A percentile compares a stretch with the other conserved stretches of the same genome.
Evolutionary conservation across 2,329 filamentous ascomycete species (phyloP).

Genomic region (Fonsecaea nubica): DNA sequence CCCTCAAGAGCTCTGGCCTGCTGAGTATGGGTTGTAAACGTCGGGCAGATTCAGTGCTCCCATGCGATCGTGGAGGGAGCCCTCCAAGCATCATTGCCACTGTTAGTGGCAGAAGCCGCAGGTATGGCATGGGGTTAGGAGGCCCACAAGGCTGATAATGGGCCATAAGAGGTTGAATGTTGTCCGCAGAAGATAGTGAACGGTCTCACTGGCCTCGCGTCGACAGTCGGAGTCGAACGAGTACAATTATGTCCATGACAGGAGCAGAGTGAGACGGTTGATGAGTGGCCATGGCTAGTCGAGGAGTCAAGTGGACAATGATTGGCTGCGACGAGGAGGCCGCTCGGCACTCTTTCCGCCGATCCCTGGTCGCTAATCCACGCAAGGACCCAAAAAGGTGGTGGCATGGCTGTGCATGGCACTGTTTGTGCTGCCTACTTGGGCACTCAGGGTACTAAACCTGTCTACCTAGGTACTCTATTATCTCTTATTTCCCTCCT

Average conservation of each 20-base stretch:
- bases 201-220: slow-evolving; percentile 22
- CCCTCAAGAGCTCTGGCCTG: background rate
- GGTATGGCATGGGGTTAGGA: slow-evolving; percentile 1
- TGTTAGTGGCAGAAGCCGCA: background rate
- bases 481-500: background rate
- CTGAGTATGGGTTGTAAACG: background rate
- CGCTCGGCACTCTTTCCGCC: slow-evolving; percentile 7
- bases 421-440: slow-evolving; percentile 2
- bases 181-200: background rate
- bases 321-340: slow-evolving; percentile 28
- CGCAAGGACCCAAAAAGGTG: background rate
- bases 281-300: slow-evolving; percentile 29
- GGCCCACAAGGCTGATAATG: slow-evolving; percentile 23
- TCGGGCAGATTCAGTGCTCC: background rate
- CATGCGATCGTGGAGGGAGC: background rate
- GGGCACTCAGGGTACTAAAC: background rate
- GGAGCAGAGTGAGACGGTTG: slow-evolving; percentile 10
- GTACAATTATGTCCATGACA: slow-evolving; percentile 30
- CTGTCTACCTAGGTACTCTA: background rate
- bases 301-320: slow-evolving; percentile 22
- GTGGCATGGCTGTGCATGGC: background rate
- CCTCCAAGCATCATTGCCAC: slow-evolving; percentile 1
- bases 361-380: slow-evolving; percentile 13
- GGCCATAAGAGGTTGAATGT: background rate
- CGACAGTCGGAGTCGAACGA: slow-evolving; percentile 29